These are phyloP conservation scores for Diplodia corticola DNA, from an alignment of 2,329 filamentous ascomycete genomes.

Conservation along the genomic window DNA sequence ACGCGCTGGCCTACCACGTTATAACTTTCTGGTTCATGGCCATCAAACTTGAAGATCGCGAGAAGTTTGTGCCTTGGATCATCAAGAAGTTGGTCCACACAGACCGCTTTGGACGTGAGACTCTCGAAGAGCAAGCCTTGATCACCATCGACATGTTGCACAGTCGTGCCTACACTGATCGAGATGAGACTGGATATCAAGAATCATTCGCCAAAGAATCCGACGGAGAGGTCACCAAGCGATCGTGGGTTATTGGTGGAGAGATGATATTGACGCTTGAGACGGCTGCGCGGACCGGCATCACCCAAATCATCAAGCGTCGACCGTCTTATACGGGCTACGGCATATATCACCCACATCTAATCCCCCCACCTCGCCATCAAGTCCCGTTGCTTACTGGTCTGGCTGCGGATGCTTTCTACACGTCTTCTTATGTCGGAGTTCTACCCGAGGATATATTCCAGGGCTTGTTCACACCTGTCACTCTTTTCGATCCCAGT, in stretches of 20 bases:
- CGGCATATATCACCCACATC: conserved; percentile 39
- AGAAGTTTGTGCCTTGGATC: conserved; percentile 86
- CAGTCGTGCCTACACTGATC: conserved; percentile 79
- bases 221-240: conserved; percentile 67
- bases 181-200: conserved; percentile 72
- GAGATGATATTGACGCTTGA: conserved; percentile 58
- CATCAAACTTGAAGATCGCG: conserved; percentile 78
- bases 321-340: conserved; percentile 57
- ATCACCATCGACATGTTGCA: conserved; percentile 96
- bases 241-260: conserved; percentile 71
- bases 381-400: conserved; percentile 44
- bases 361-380: conserved; percentile 42
- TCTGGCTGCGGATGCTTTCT: conserved; percentile 41
- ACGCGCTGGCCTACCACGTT: conserved; percentile 89
- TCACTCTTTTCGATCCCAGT: conserved; percentile 29
- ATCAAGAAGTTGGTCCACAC: conserved; percentile 77
- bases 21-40: conserved; percentile 97
- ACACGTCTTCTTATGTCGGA: conserved; percentile 56
- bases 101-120: conserved; percentile 71
- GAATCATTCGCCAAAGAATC: conserved; percentile 63
- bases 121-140: conserved; percentile 86
- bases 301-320: conserved; percentile 70
- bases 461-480: conserved; percentile 66
- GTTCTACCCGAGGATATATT: conserved; percentile 74
- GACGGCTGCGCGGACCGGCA: conserved; percentile 65